A percentile compares a stretch with the other conserved stretches of the same genome.
Conservation (phyloP, 805 yeast genomes). For the Ogataea sp. region DNA sequence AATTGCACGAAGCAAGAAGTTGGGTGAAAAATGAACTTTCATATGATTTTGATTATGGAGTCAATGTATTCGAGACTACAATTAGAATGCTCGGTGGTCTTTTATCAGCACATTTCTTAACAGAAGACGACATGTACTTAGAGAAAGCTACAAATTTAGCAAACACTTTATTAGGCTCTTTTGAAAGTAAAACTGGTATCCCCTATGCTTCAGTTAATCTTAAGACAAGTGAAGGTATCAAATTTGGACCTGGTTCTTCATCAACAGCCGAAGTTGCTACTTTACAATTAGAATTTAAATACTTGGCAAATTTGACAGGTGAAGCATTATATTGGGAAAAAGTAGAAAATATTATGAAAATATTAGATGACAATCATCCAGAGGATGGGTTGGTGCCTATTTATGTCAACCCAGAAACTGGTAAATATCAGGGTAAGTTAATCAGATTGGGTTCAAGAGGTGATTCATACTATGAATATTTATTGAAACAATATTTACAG, state of each 20-base stretch:
- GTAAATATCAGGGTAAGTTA: slow-evolving; percentile 51
- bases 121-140: slow-evolving; percentile 61
- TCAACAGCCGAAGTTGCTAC: slow-evolving; percentile 90
- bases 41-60: slow-evolving; percentile 66
- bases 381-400: slow-evolving; percentile 79
- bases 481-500: slow-evolving; percentile 78
- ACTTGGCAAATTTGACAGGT: slow-evolving; percentile 72
- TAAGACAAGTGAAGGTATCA: slow-evolving; percentile 49
- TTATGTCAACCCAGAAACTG: slow-evolving; percentile 66
- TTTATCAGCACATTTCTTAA: slow-evolving; percentile 70
- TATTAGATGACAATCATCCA: slow-evolving; percentile 58
- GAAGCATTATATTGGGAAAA: slow-evolving; percentile 71
- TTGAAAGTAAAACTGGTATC: slow-evolving; percentile 55
- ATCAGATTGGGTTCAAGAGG: slow-evolving; percentile 88
- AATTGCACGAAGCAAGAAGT: slow-evolving; percentile 51
- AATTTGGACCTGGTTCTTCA: slow-evolving; percentile 67
- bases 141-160: slow-evolving; percentile 78
- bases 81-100: slow-evolving; percentile 91
- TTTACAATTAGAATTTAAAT: slow-evolving; percentile 80
- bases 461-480: slow-evolving; percentile 86
- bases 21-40: slow-evolving; percentile 70
- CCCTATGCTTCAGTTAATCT: slow-evolving; percentile 79
- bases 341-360: slow-evolving; percentile 65
- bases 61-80: slow-evolving; percentile 89
- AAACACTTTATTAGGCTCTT: slow-evolving; percentile 63